phyloP scores from a whole-genome alignment of 305 asterid species.

The Fraxinus dipetala region DNA sequence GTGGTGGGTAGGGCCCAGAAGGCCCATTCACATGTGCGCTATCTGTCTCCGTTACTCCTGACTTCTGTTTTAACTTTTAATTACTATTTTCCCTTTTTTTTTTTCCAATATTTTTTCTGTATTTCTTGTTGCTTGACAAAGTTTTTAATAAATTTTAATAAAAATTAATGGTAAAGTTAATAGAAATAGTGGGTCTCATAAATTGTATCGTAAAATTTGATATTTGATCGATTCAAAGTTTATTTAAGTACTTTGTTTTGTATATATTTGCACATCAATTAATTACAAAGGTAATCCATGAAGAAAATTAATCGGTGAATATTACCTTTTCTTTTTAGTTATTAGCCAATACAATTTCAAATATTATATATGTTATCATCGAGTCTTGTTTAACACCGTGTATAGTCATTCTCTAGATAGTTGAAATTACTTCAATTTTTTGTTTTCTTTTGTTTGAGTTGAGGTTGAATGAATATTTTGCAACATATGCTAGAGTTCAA shows the following conservation, averaged over 20 bases:
- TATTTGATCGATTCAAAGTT: neutral
- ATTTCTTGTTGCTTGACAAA: neutral
- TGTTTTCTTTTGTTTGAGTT: neutral
- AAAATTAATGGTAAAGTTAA: too few species aligned
- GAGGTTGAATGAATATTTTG: neutral
- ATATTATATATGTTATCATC: too few species aligned
- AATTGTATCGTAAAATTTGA: neutral
- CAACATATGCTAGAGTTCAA: neutral
- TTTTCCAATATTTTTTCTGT: neutral
- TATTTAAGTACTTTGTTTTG: too few species aligned
- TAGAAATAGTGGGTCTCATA: too few species aligned
- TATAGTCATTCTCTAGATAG: neutral
- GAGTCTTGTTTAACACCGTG: too few species aligned
- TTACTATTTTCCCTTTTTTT: neutral
- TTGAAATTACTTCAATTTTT: too few species aligned
- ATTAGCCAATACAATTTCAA: too few species aligned
- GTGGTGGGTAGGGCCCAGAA: slow-evolving; percentile 25
- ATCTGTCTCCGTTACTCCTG: slow-evolving; percentile 16
- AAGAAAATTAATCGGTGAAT: too few species aligned
- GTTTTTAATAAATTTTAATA: too few species aligned
- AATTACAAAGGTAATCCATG: too few species aligned
- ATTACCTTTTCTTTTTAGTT: too few species aligned
- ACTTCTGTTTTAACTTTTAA: slow-evolving; percentile 17
- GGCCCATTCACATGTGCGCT: slow-evolving; percentile 15
- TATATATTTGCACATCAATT: too few species aligned